Evolutionary conservation across 176 grass and related monocot genomes (phyloP).

Genomic region (Puya raimondii): DNA sequence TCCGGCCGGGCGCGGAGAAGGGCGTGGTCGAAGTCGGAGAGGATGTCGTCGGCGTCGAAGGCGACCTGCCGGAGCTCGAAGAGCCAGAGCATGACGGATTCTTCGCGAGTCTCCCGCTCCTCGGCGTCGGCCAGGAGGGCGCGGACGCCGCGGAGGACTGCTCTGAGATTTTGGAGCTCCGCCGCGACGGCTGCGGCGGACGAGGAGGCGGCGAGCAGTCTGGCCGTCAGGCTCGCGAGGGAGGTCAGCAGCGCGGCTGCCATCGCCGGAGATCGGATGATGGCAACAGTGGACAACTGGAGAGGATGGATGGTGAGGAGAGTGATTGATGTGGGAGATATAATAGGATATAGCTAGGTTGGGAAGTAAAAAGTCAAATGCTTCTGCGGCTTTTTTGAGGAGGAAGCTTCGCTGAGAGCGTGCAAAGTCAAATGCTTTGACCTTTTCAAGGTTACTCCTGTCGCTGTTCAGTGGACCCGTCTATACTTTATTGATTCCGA

Average conservation of each 20-base stretch:
- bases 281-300: no score
- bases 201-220: background rate
- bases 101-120: slow-evolving; percentile 20
- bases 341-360: no score
- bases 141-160: background rate
- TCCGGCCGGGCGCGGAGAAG: background rate
- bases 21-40: background rate
- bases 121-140: slow-evolving; percentile 13
- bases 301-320: no score
- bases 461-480: no score
- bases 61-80: slow-evolving; percentile 17
- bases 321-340: no score
- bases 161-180: slow-evolving; percentile 11
- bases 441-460: no score
- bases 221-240: background rate
- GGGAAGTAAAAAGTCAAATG: no score
- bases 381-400: no score
- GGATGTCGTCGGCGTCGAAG: background rate
- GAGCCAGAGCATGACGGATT: slow-evolving; percentile 24
- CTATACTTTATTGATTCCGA: no score
- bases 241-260: background rate
- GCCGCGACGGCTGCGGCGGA: background rate
- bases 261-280: background rate
- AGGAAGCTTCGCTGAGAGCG: no score
- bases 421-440: no score